These are phyloP conservation scores for Vanrija sp. DNA, from an alignment of 1,284 basidiomycete species.

Conservation along the genomic window DNA sequence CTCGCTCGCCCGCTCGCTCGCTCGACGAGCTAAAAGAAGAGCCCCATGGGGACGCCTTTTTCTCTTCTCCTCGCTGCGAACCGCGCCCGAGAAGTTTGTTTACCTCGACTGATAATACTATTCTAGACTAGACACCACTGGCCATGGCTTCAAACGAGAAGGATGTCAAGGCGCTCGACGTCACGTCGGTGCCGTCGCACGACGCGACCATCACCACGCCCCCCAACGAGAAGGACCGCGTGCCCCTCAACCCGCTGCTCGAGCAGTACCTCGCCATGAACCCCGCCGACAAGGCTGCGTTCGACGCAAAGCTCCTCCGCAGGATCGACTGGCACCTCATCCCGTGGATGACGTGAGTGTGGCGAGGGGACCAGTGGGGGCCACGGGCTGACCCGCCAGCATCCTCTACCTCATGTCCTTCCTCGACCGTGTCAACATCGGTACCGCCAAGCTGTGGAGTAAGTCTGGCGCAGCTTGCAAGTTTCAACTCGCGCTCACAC, in stretches of 20 bases:
- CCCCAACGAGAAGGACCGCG: too few species aligned
- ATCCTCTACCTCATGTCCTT: constrained; percentile 48
- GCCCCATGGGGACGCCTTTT: too few species aligned
- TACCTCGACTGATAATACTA: too few species aligned
- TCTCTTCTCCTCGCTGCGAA: too few species aligned
- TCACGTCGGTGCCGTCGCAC: too few species aligned
- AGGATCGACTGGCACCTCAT: constrained; percentile 46
- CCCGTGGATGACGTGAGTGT: constrained; percentile 48
- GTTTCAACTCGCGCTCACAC: not conserved
- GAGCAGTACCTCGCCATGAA: constrained; percentile 29
- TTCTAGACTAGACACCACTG: too few species aligned
- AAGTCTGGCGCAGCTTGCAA: not conserved
- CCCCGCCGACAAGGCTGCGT: constrained; percentile 33
- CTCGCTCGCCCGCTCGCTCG: too few species aligned
- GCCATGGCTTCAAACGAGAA: too few species aligned
- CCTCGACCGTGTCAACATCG: constrained; percentile 53
- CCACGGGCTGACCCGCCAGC: constrained; percentile 15
- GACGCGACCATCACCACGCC: too few species aligned
- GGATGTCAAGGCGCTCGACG: too few species aligned
- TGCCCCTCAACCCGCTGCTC: not conserved
- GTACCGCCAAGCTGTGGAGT: constrained; percentile 42
- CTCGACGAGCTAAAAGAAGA: too few species aligned
- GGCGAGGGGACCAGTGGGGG: not conserved
- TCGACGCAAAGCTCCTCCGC: constrained; percentile 41
- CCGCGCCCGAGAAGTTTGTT: too few species aligned